phyloP scores from a whole-genome alignment of 768 basidiomycete genomes.

The Rhodotorula sphaerocarpa region DNA sequence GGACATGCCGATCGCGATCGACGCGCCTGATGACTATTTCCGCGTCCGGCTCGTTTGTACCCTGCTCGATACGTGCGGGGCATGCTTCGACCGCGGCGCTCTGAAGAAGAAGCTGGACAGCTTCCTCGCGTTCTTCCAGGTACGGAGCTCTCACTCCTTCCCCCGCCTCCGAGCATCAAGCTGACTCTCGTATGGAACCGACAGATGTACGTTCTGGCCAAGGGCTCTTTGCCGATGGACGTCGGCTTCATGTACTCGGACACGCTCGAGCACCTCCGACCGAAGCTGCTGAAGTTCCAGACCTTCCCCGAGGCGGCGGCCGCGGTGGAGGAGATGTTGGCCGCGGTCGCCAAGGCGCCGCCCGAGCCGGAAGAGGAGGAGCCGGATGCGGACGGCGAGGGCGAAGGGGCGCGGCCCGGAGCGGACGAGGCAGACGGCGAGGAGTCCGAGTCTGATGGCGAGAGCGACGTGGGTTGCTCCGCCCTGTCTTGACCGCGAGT shows the following conservation, averaged over 20 bases:
- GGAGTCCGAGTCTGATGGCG: constrained; percentile 16
- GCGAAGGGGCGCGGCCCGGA: constrained; percentile 17
- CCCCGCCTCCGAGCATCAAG: constrained; percentile 40
- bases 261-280: constrained; percentile 88
- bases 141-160: constrained; percentile 42
- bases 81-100: constrained; percentile 92
- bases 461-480: constrained; percentile 13
- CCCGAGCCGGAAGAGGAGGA: constrained; percentile 36
- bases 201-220: constrained; percentile 77
- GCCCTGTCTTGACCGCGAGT: not conserved
- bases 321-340: constrained; percentile 86
- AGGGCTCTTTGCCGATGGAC: constrained; percentile 81
- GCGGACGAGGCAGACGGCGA: constrained; percentile 30
- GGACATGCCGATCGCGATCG: constrained; percentile 62
- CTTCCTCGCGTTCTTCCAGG: constrained; percentile 89
- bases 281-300: constrained; percentile 63
- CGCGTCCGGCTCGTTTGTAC: constrained; percentile 83
- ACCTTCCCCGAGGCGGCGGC: constrained; percentile 74
- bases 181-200: too few species aligned
- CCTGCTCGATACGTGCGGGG: constrained; percentile 87
- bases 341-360: constrained; percentile 38
- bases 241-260: constrained; percentile 95
- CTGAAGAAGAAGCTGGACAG: constrained; percentile 88
- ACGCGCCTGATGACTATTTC: constrained; percentile 95
- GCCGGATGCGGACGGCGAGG: not conserved